Conservation (phyloP, 352 stramenopile species). For the Globisporangium rhizosaccharum region DNA sequence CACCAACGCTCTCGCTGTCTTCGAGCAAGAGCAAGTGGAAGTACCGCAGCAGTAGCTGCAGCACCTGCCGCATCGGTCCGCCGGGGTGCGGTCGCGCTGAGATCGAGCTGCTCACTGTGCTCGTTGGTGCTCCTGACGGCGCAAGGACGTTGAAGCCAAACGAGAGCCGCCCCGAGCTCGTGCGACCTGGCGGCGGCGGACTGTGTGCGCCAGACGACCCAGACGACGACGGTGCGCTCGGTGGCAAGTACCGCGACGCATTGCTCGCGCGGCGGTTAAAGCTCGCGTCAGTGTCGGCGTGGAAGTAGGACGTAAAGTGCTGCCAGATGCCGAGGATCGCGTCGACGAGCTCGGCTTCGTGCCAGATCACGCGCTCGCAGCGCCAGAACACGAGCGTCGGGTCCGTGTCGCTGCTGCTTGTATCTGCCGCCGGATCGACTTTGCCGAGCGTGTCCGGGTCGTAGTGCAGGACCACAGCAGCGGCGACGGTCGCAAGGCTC, state of each 20-base stretch:
- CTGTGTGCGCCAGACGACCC: slow-evolving; percentile 32
- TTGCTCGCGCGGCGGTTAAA: slow-evolving; percentile 64
- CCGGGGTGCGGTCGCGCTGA: slow-evolving; percentile 65
- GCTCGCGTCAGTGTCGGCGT: slow-evolving; percentile 66
- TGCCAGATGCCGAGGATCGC: slow-evolving; percentile 76
- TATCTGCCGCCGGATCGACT: slow-evolving; percentile 37
- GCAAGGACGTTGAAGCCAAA: slow-evolving; percentile 39
- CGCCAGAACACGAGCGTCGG: slow-evolving; percentile 64
- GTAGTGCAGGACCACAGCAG: slow-evolving; percentile 79
- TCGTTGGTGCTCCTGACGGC: slow-evolving; percentile 17
- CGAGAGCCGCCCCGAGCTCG: slow-evolving; percentile 11
- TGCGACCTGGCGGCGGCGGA: slow-evolving; percentile 25
- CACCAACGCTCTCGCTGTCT: slow-evolving; percentile 28
- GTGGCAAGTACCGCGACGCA: slow-evolving; percentile 17
- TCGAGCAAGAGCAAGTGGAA: slow-evolving; percentile 68
- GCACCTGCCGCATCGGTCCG: slow-evolving; percentile 76
- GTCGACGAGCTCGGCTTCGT: slow-evolving; percentile 74
- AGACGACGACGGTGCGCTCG: slow-evolving; percentile 16
- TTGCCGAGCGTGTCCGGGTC: slow-evolving; percentile 63
- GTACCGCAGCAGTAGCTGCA: slow-evolving; percentile 65
- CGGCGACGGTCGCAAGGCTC: slow-evolving; percentile 60
- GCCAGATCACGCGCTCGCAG: slow-evolving; percentile 64
- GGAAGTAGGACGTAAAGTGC: slow-evolving; percentile 68
- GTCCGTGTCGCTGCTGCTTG: slow-evolving; percentile 1
- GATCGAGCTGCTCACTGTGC: slow-evolving; percentile 27